A percentile compares a stretch with the other conserved stretches of the same genome.
These are phyloP conservation scores for Aspergillus sergii DNA, from an alignment of 2,329 filamentous ascomycete species.

Conservation along the genomic window DNA sequence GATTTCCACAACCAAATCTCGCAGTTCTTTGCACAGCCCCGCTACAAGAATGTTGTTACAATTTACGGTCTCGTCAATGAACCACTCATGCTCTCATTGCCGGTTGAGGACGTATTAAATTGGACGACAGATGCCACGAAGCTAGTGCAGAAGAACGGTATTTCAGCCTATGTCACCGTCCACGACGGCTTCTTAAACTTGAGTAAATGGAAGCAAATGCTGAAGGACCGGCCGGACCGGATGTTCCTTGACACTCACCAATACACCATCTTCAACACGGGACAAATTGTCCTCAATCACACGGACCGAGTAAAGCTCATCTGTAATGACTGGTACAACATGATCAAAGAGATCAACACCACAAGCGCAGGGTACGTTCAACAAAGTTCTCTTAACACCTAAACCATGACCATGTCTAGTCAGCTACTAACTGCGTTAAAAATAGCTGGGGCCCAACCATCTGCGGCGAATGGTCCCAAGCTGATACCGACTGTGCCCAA, in stretches of 20 bases:
- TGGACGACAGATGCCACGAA: slow-evolving; percentile 79
- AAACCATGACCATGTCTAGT: background rate
- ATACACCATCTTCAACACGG: slow-evolving; percentile 95
- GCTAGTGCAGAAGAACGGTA: slow-evolving; percentile 74
- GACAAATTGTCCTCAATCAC: slow-evolving; percentile 81
- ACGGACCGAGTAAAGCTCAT: slow-evolving; percentile 83
- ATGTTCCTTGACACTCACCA: slow-evolving; percentile 96
- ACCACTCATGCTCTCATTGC: slow-evolving; percentile 78
- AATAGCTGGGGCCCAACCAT: slow-evolving; percentile 81
- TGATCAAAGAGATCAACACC: slow-evolving; percentile 73
- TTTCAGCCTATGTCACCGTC: slow-evolving; percentile 75
- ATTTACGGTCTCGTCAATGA: slow-evolving; percentile 97
- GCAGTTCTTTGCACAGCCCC: slow-evolving; percentile 87
- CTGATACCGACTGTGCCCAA: slow-evolving; percentile 89
- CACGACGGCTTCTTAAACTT: slow-evolving; percentile 95
- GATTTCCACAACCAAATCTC: slow-evolving; percentile 86
- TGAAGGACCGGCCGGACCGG: slow-evolving; percentile 66
- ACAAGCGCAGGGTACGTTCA: slow-evolving; percentile 63
- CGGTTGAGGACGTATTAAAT: slow-evolving; percentile 65
- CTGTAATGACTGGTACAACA: slow-evolving; percentile 81
- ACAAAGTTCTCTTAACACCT: background rate
- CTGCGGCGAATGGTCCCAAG: slow-evolving; percentile 96
- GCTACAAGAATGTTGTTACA: slow-evolving; percentile 87
- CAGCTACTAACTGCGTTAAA: slow-evolving; percentile 10
- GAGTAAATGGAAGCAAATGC: slow-evolving; percentile 82